Conservation (phyloP, 805 yeast species). For the Candida fluviatilis region DNA sequence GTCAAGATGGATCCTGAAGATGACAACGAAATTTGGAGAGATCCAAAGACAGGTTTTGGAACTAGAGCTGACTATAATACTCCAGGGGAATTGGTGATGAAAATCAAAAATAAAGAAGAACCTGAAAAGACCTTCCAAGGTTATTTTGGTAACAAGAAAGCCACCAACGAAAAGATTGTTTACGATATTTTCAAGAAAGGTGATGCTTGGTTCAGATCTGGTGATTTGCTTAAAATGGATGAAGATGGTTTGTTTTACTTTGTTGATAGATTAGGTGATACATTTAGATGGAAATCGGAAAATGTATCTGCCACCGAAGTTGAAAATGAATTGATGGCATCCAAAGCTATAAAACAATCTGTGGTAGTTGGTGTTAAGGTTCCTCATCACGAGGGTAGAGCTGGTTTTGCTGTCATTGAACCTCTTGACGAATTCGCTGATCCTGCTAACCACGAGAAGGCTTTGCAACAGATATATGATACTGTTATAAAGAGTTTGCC, state of each 20-base stretch:
- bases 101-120: conserved; percentile 56
- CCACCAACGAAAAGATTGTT: conserved; percentile 72
- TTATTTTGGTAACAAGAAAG: conserved; percentile 69
- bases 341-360: conserved; percentile 50
- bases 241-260: conserved; percentile 69
- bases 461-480: conserved; percentile 23
- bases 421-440: conserved; percentile 34
- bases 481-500: conserved; percentile 52
- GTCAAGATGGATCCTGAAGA: conserved; percentile 81
- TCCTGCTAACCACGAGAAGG: conserved; percentile 30
- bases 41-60: conserved; percentile 61
- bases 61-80: conserved; percentile 50
- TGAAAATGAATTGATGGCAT: conserved; percentile 63
- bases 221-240: conserved; percentile 75
- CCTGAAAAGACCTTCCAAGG: conserved; percentile 85
- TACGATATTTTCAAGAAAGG: conserved; percentile 76
- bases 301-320: conserved; percentile 93
- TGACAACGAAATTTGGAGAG: conserved; percentile 65
- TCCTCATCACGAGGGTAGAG: conserved; percentile 89
- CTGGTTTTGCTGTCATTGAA: conserved; percentile 82
- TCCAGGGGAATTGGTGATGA: conserved; percentile 87
- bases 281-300: conserved; percentile 95
- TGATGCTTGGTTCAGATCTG: conserved; percentile 88
- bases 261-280: conserved; percentile 91
- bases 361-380: conserved; percentile 87